Conservation (phyloP, 2,329 filamentous ascomycete species). For the Orbilia javanica region DNA sequence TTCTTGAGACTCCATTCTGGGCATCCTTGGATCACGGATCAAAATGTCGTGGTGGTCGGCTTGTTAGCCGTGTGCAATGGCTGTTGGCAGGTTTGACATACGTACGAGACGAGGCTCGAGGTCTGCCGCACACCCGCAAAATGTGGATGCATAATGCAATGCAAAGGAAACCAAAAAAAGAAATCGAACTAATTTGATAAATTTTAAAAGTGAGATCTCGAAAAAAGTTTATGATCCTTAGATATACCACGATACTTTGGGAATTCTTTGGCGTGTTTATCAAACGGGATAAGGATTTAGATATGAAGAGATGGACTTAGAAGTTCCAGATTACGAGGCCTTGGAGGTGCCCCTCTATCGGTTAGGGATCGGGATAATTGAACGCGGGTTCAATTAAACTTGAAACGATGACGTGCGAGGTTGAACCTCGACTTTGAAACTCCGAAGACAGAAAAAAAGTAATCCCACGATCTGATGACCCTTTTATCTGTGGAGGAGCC, state of each 20-base stretch:
- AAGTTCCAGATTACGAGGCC: constrained; percentile 24
- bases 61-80: constrained; percentile 5
- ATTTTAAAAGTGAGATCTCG: neutral
- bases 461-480: constrained; percentile 31
- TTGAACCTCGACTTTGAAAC: constrained; percentile 43
- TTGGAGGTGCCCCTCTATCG: constrained; percentile 12
- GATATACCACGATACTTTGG: too few relatives aligned
- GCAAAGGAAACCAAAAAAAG: neutral
- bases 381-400: constrained; percentile 48
- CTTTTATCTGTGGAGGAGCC: constrained; percentile 21
- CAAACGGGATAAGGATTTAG: constrained; percentile 1
- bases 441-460: constrained; percentile 4
- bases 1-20: constrained; percentile 12
- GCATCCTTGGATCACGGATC: neutral
- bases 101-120: constrained; percentile 17
- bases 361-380: constrained; percentile 32
- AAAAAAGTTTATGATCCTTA: constrained; percentile 14
- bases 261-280: too few relatives aligned
- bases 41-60: constrained; percentile 13
- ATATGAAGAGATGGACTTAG: neutral
- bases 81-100: constrained; percentile 34
- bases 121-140: neutral
- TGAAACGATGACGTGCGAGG: constrained; percentile 58
- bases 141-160: too few relatives aligned
- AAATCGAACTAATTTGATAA: neutral